These are phyloP conservation scores for Trichosporon coremiiforme DNA, from an alignment of 1,284 basidiomycete genomes.

Conservation along the genomic window DNA sequence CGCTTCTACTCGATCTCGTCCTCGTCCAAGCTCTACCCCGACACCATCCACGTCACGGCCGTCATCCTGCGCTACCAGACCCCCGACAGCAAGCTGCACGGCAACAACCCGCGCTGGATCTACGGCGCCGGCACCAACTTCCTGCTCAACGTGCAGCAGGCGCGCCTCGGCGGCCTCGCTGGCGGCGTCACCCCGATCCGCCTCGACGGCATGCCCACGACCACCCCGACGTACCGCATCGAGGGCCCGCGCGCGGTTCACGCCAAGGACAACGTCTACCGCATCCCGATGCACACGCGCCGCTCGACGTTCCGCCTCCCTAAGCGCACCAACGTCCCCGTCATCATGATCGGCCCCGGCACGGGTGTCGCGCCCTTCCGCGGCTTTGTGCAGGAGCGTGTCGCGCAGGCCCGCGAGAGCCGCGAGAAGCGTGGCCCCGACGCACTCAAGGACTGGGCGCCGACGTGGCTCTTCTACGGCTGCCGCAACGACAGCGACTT, in stretches of 20 bases:
- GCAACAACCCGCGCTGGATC: constrained; percentile 61
- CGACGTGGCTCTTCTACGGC: constrained; percentile 92
- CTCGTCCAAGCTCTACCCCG: constrained; percentile 85
- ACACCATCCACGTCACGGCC: constrained; percentile 75
- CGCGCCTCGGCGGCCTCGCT: constrained; percentile 54
- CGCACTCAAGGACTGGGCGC: constrained; percentile 92
- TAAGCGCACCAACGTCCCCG: constrained; percentile 94
- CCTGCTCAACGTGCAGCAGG: constrained; percentile 83
- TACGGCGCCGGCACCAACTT: constrained; percentile 91
- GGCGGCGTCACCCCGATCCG: constrained; percentile 26
- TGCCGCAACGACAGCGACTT: constrained; percentile 89
- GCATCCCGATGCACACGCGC: constrained; percentile 90
- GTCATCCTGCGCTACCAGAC: constrained; percentile 92
- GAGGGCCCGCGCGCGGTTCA: constrained; percentile 87
- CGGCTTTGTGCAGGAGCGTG: constrained; percentile 95
- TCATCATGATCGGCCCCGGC: constrained; percentile 98
- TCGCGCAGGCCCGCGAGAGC: constrained; percentile 89
- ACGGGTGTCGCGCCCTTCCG: constrained; percentile 99
- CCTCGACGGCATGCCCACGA: constrained; percentile 57
- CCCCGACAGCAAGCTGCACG: constrained; percentile 61
- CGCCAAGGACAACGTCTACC: constrained; percentile 66
- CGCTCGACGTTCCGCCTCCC: constrained; percentile 95
- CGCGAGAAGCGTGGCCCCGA: constrained; percentile 87
- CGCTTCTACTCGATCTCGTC: constrained; percentile 99
- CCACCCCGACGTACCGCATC: constrained; percentile 74